A percentile compares a stretch with the other conserved stretches of the same genome.
Evolutionary conservation across 352 stramenopile species (phyloP).

Genomic region (Achlya hypogyna): DNA sequence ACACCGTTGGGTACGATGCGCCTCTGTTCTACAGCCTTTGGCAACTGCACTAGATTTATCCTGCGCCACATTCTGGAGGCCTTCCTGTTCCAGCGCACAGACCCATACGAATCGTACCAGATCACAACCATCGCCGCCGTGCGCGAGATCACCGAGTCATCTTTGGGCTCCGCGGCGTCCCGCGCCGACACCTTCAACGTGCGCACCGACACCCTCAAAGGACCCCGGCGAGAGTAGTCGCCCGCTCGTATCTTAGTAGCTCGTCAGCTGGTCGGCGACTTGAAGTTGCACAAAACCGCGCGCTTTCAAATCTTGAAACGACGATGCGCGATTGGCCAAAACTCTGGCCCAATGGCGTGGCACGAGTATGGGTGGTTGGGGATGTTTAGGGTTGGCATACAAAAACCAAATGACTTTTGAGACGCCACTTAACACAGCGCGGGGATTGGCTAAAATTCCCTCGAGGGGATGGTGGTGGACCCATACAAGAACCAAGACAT

Average conservation of each 20-base stretch:
- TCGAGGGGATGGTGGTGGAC: no score
- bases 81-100: neutral
- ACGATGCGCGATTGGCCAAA: neutral
- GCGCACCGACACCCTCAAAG: no score
- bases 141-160: constrained; percentile 5
- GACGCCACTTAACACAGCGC: neutral
- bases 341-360: neutral
- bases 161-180: neutral
- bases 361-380: constrained; percentile 13
- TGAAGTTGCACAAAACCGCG: no score
- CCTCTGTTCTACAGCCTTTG: neutral
- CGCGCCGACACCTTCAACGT: neutral
- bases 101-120: constrained; percentile 15
- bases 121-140: constrained; percentile 4
- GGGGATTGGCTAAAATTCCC: constrained; percentile 1
- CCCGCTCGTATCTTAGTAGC: no score
- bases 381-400: constrained; percentile 19
- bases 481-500: constrained; percentile 3
- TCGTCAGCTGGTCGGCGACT: no score
- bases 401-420: neutral
- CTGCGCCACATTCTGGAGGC: constrained; percentile 8
- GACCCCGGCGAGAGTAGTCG: no score
- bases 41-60: neutral
- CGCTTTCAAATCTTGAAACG: no score
- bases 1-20: constrained; percentile 9